Evolutionary conservation across 169 alveolate genomes (phyloP).

Genomic region (Blepharisma undulans): DNA sequence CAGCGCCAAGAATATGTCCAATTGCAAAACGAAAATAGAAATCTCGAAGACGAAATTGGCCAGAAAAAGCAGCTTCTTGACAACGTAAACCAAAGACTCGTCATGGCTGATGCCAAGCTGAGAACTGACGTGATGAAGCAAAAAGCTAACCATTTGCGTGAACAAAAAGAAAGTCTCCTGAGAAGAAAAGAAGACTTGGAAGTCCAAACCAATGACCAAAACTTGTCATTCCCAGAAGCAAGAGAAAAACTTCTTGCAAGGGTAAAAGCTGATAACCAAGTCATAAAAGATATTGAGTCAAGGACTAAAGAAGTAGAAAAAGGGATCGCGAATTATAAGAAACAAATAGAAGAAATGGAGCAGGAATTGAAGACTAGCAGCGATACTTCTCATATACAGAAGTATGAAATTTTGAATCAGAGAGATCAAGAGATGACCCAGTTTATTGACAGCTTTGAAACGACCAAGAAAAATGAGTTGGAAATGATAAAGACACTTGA

Average conservation of each 20-base stretch:
- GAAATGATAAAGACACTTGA: slow-evolving; percentile 65
- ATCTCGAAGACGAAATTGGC: slow-evolving; percentile 59
- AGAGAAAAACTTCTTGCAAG: slow-evolving; percentile 83
- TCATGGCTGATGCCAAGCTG: slow-evolving; percentile 68
- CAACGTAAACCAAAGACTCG: slow-evolving; percentile 63
- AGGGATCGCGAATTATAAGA: slow-evolving; percentile 74
- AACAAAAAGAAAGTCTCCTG: slow-evolving; percentile 56
- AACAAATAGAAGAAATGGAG: slow-evolving; percentile 74
- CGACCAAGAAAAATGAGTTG: slow-evolving; percentile 63
- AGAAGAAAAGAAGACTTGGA: slow-evolving; percentile 85
- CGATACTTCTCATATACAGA: slow-evolving; percentile 58
- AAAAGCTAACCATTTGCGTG: slow-evolving; percentile 80
- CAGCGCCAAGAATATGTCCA: slow-evolving; percentile 73
- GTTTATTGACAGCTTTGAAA: slow-evolving; percentile 77
- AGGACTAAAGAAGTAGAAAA: slow-evolving; percentile 75
- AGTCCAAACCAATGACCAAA: slow-evolving; percentile 63
- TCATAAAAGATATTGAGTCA: slow-evolving; percentile 73
- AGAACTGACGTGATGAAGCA: slow-evolving; percentile 75
- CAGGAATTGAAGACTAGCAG: slow-evolving; percentile 61
- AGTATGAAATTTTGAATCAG: slow-evolving; percentile 75
- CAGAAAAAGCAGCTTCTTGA: slow-evolving; percentile 68
- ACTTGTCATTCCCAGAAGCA: slow-evolving; percentile 87
- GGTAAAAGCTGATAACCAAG: slow-evolving; percentile 81
- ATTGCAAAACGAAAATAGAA: slow-evolving; percentile 75
- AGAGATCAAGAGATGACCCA: slow-evolving; percentile 84